phyloP scores from a whole-genome alignment of 2,329 filamentous ascomycete genomes.

The Talaromyces sp. region DNA sequence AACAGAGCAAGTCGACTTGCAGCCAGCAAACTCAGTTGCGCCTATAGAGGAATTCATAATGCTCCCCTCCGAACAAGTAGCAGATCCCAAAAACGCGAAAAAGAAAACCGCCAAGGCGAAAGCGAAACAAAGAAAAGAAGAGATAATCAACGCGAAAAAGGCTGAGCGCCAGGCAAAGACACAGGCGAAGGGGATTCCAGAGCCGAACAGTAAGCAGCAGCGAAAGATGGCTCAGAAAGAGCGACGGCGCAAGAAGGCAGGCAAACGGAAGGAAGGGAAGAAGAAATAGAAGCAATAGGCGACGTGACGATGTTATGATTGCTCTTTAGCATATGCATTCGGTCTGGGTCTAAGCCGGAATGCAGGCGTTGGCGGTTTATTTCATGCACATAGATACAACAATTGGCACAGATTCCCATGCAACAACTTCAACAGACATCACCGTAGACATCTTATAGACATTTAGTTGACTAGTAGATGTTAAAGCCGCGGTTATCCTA shows the following conservation, averaged over 20 bases:
- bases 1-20: conserved; percentile 1
- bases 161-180: conserved; percentile 8
- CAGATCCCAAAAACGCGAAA: conserved; percentile 11
- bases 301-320: neutral
- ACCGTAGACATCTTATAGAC: no score
- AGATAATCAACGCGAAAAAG: conserved; percentile 3
- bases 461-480: no score
- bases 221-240: neutral
- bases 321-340: neutral
- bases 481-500: conserved; percentile 12
- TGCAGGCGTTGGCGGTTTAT: neutral
- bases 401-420: neutral
- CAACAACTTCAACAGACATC: neutral
- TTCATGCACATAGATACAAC: neutral
- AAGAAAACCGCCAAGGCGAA: conserved; percentile 18
- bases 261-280: conserved; percentile 11
- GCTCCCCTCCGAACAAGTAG: conserved; percentile 8
- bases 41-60: conserved; percentile 16
- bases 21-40: neutral
- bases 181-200: conserved; percentile 2
- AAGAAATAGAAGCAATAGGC: conserved; percentile 12
- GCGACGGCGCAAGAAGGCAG: conserved; percentile 5
- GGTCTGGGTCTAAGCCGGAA: neutral
- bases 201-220: neutral
- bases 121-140: conserved; percentile 15